Evolutionary conservation across 164 flowering plant genomes (phyloP).

Genomic region (Santalum album): DNA sequence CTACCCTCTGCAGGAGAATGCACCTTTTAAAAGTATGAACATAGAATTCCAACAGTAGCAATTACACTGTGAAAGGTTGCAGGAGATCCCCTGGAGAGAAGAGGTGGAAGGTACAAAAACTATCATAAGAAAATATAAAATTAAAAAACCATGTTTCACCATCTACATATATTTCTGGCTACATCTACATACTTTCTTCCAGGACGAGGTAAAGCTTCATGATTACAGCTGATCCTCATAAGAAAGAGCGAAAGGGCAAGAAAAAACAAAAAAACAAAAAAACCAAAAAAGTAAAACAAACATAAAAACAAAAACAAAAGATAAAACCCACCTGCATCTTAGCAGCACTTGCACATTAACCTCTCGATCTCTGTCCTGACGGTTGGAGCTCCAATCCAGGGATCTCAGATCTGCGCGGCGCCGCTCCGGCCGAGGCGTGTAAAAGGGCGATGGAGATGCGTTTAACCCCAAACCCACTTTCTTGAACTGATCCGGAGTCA

Average conservation of each 20-base stretch:
- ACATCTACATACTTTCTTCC: too few relatives aligned
- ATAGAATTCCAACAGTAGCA: too few relatives aligned
- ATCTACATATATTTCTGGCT: too few relatives aligned
- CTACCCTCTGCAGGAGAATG: too few relatives aligned
- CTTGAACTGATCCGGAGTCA: slow-evolving; percentile 54
- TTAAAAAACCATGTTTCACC: too few relatives aligned
- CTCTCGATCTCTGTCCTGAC: slow-evolving; percentile 57
- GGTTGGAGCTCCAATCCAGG: slow-evolving; percentile 27
- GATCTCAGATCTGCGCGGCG: slow-evolving; percentile 42
- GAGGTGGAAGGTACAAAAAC: too few relatives aligned
- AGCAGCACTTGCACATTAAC: slow-evolving; percentile 78
- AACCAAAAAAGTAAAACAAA: not conserved
- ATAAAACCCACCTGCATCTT: slow-evolving; percentile 60
- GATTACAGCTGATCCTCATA: too few relatives aligned
- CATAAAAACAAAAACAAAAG: not conserved
- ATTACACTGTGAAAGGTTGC: too few relatives aligned
- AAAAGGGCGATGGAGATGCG: slow-evolving; percentile 60
- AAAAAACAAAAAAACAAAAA: not conserved
- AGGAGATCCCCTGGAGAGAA: too few relatives aligned
- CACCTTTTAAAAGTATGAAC: too few relatives aligned
- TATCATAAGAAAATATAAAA: too few relatives aligned
- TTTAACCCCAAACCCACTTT: slow-evolving; percentile 42
- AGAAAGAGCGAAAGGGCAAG: not conserved
- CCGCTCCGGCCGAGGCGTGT: slow-evolving; percentile 69
- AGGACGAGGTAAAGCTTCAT: too few relatives aligned